Conservation (phyloP, 139 green algal genomes). For the Auxenochlorella protothecoides region DNA sequence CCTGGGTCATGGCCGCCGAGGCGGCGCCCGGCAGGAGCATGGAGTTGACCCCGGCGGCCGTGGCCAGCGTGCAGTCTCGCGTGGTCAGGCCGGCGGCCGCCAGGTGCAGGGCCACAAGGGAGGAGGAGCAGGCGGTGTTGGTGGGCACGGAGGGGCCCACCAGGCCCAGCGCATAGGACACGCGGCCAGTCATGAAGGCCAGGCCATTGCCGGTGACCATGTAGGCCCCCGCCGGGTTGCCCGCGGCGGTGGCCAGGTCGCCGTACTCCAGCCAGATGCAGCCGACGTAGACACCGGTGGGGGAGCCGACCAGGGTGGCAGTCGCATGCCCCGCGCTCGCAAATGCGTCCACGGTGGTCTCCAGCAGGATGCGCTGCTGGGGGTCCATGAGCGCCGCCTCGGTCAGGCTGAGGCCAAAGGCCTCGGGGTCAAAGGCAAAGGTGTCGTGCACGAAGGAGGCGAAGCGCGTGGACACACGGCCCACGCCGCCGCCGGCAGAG, state of each 20-base stretch:
- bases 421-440: slow-evolving; percentile 41
- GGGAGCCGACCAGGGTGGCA: neutral
- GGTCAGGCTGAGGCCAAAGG: slow-evolving; percentile 35
- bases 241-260: neutral
- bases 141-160: slow-evolving; percentile 48
- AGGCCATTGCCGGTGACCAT: slow-evolving; percentile 40
- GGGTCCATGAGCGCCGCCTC: slow-evolving; percentile 64
- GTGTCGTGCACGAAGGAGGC: slow-evolving; percentile 21
- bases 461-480: slow-evolving; percentile 13
- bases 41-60: slow-evolving; percentile 25
- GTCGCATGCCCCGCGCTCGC: slow-evolving; percentile 13
- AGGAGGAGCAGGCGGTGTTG: slow-evolving; percentile 65
- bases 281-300: slow-evolving; percentile 57
- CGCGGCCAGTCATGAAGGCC: slow-evolving; percentile 50
- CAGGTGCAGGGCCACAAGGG: slow-evolving; percentile 47
- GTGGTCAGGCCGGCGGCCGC: slow-evolving; percentile 24
- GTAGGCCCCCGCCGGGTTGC: slow-evolving; percentile 15
- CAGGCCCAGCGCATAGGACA: slow-evolving; percentile 52
- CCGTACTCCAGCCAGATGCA: slow-evolving; percentile 20
- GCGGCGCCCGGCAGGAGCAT: slow-evolving; percentile 27
- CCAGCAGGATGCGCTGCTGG: slow-evolving; percentile 74
- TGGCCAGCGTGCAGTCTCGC: slow-evolving; percentile 44
- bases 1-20: slow-evolving; percentile 27
- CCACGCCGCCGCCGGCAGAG: neutral
- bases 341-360: slow-evolving; percentile 9